Percentiles rank a stretch among this genome's conserved stretches.
Conservation (phyloP, 2,329 filamentous ascomycete species). For the Pseudogymnoascus sp. region DNA sequence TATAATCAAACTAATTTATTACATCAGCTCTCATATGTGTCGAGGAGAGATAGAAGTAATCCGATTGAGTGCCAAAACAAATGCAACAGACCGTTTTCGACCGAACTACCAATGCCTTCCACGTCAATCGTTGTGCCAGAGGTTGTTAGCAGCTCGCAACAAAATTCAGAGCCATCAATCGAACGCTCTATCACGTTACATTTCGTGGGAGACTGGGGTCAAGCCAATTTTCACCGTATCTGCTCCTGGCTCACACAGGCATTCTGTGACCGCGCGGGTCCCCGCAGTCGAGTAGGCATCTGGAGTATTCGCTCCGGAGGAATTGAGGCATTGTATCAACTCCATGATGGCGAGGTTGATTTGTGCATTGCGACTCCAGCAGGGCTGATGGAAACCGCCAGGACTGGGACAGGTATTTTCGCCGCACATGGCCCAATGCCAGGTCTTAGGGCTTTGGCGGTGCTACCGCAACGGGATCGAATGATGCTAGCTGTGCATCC, state of each 20-base stretch:
- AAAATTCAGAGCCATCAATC: slow-evolving; percentile 13
- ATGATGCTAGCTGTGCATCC: slow-evolving; percentile 13
- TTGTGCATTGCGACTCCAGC: slow-evolving; percentile 10
- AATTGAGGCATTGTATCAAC: slow-evolving; percentile 9
- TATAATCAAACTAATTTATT: too few relatives aligned
- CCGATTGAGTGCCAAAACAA: too few relatives aligned
- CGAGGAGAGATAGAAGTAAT: too few relatives aligned
- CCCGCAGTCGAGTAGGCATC: slow-evolving; percentile 10
- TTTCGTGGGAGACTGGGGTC: slow-evolving; percentile 11
- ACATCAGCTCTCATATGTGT: too few relatives aligned
- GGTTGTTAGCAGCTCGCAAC: too few relatives aligned
- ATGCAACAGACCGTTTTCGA: too few relatives aligned
- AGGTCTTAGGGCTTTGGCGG: slow-evolving; percentile 8
- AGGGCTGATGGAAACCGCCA: slow-evolving; percentile 1
- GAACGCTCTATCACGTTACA: slow-evolving; percentile 8
- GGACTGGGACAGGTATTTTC: slow-evolving; percentile 5
- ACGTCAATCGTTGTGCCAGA: too few relatives aligned
- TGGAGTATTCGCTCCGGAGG: slow-evolving; percentile 9
- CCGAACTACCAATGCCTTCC: too few relatives aligned
- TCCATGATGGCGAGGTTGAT: slow-evolving; percentile 10
- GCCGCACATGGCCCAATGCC: slow-evolving; percentile 8
- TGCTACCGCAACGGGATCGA: slow-evolving; percentile 11
- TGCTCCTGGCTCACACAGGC: slow-evolving; percentile 12
- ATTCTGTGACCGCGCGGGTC: slow-evolving; percentile 11
- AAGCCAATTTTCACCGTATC: slow-evolving; percentile 13